Evolutionary conservation across 139 green algal genomes (phyloP), one percentile per base, ranked within the genome.

Genomic region (Chlamydomonas sp.): DNA sequence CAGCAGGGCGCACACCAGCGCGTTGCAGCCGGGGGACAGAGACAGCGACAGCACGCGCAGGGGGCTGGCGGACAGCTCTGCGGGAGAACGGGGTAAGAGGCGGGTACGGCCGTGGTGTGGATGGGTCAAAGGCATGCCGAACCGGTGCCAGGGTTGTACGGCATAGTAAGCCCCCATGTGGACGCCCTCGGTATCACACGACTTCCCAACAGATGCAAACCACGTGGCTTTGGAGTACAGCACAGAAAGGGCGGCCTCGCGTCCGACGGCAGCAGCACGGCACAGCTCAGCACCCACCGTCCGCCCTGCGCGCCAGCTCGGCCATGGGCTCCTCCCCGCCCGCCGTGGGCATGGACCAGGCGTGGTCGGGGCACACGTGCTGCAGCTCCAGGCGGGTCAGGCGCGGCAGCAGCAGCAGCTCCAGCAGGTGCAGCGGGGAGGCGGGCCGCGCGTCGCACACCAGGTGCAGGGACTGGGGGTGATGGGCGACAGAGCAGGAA

Each of bases 361-460:
- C 61, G 72, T 79, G 60, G 82, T 80, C 82, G 31, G 72, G 82
- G 61, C 82, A 87, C 62, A 79, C 71, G 71, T 87, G 82, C 72
- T 80, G 75, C n/a, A 87, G 82, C 72, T 87, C 82, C 72, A 87
- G 73, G 9, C 72, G 62, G 8, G 14, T 17, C 18, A 87, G 82
- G 4, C 72, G 82, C 61, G 82, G 82, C 82, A 87, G 64, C 3
- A 9, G 4, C 61, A 87, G 59, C 62, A 87, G 82, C 49, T 79
- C 82, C 72, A 87, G 71, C n/a, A 87, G 71, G 72, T 87, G 82
- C 2, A 64, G 72, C 3, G 82, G 73, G 6, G 73, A 76, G 73
- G 83, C 83, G 73, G 73, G 83, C 1, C 62, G 72, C 2, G 83
- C 74, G 62, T 82, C 73, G 63, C 63, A 88, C 74, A 88, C 83